Evolutionary conservation across 2,329 filamentous ascomycete species (phyloP).

Genomic region (Trichoderma atrobrunneum): DNA sequence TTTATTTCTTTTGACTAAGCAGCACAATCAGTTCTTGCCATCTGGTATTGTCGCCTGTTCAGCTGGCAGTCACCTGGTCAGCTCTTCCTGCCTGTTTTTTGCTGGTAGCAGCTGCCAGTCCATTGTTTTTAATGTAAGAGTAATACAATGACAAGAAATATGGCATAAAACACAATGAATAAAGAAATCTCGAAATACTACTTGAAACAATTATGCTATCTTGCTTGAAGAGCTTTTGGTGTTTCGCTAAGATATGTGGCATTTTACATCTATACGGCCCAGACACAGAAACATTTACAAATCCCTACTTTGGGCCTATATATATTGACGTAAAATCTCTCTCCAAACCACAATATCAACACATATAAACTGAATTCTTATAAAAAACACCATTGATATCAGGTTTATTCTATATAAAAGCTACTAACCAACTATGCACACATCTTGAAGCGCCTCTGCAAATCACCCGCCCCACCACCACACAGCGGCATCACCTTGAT

Average conservation of each 20-base stretch:
- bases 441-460: neutral
- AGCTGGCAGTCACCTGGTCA: neutral
- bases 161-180: neutral
- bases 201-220: neutral
- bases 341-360: neutral
- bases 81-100: neutral
- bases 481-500: neutral
- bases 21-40: neutral
- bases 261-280: neutral
- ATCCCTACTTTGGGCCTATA: neutral
- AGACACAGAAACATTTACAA: neutral
- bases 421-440: neutral
- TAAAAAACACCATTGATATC: neutral
- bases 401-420: neutral
- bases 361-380: neutral
- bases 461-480: neutral
- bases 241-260: neutral
- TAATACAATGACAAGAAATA: accelerated
- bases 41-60: neutral
- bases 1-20: neutral
- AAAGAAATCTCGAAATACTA: neutral
- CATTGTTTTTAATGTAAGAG: too few species aligned
- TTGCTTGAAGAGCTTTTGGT: neutral
- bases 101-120: neutral
- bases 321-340: neutral